These are phyloP conservation scores for Elaeis oleifera DNA, from an alignment of 202 grass and related monocot species.

Conservation along the genomic window DNA sequence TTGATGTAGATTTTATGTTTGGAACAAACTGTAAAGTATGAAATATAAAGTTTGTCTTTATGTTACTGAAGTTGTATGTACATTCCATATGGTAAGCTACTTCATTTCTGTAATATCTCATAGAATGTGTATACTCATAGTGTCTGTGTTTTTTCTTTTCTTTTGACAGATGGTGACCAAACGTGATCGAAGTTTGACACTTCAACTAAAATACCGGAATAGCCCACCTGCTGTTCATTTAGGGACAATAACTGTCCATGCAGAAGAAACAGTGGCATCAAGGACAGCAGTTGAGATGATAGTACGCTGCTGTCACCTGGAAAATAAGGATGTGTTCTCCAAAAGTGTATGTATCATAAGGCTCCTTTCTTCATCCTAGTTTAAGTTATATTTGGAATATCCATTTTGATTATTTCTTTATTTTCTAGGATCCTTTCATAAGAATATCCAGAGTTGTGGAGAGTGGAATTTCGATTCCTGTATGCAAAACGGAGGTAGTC, in stretches of 20 bases:
- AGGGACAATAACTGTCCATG: conserved; percentile 60
- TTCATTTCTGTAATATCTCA: too few relatives aligned
- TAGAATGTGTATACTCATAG: too few relatives aligned
- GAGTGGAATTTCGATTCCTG: conserved; percentile 52
- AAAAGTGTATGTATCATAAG: conserved; percentile 63
- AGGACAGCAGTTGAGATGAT: conserved; percentile 63
- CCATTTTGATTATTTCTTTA: conserved; percentile 14
- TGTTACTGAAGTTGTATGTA: too few relatives aligned
- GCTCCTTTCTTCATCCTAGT: neutral
- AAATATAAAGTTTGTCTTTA: too few relatives aligned
- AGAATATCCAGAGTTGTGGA: conserved; percentile 77
- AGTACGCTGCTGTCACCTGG: conserved; percentile 52
- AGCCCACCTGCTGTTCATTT: conserved; percentile 26
- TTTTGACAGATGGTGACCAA: conserved; percentile 79
- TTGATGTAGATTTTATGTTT: too few relatives aligned
- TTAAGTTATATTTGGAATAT: neutral
- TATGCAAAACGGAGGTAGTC: conserved; percentile 91
- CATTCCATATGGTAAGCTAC: too few relatives aligned
- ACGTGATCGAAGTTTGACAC: conserved; percentile 40
- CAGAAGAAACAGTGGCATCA: conserved; percentile 74
- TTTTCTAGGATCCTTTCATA: conserved; percentile 82
- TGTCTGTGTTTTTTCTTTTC: neutral
- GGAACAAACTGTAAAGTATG: too few relatives aligned
- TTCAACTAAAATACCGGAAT: conserved; percentile 41
- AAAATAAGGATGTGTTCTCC: conserved; percentile 87